Base-by-base conservation (phyloP, 139 green algal genomes). In the Chlamydomonas incerta region DNA sequence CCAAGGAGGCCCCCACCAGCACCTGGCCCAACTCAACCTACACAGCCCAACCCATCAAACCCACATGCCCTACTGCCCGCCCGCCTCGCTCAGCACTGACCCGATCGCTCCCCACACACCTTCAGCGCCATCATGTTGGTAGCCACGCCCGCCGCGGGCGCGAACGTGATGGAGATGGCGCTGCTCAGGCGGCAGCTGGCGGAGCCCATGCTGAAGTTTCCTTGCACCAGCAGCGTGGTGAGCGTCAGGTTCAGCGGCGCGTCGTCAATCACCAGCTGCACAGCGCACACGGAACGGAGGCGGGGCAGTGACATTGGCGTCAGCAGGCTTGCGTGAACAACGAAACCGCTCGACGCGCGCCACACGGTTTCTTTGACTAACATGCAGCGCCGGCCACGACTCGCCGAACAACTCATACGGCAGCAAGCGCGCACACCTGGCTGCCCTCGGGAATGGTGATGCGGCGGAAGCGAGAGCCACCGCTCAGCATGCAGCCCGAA, bases 211-310 rank as follows among this genome's bases (percentile, higher is more conserved):
- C 33, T 37, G 57, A 89, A 55, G 0, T 15, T 15, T 2, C 85
- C 85, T 9, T 74, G 20, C 20, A 89, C 75, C 24, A 18, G 47
- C 26, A 89, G 80, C 28, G 24, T 34, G 18, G 68, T 71, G 1
- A 85, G 41, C 9, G 24, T 46, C 46, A 89, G 68, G 74, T 67
- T 52, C 4, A 89, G 52, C 9, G 46, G 24, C 11, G 85, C 75
- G 29, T 89, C 76, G 29, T 84, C 85, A 76, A 89, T 82, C n/a
- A 89, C 74, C n/a, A 89, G 85, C 75, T 85, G 81, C 70, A 68
- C 1, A 52, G 55, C 5, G 41, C 41, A 58, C 13, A 15, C 13
- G 15, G 52, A 15, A 15, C 13, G 52, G 52, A 11, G 15, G 52
- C 11, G 52, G 52, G 52, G 15, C 17, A 46, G 62, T 13, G 17